Evolutionary conservation across 176 grass and related monocot species (phyloP), one percentile per base, ranked within the genome.

Genomic region (Themeda triandra): DNA sequence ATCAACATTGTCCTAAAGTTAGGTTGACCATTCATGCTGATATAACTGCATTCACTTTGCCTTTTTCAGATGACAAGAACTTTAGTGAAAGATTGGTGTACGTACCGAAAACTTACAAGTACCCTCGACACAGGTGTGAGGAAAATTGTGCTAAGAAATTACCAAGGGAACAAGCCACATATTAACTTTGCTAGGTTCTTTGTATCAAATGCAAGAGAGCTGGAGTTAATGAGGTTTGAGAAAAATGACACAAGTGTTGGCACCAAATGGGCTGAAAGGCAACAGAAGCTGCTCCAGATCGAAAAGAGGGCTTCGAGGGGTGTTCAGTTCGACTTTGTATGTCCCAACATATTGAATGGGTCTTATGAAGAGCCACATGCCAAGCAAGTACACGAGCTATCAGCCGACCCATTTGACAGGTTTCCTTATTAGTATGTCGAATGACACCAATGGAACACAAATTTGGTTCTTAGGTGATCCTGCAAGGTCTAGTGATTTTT

Each of bases 311-410:
- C n/a, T 71, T 44, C 69, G 0, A 71, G 23, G 23, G 5, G 2
- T 41, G 5, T 39, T 3, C 23, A 3, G 5, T 25, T 71, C 14
- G 23, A 71, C 23, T 44, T 44, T 27, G 10, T 70, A 13, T 24
- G 1, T 6, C 10, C 5, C 8, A 13, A 2, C n/a, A 7, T 13
- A 2, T 13, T 0, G n/a, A 25, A 0, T 24, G 10, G 10, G 8
- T 3, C 31, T 41, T 6, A 0, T 44, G 1, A 10, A 3, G 9
- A 2, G 2, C 5, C 1, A 2, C 0, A 2, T 44, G 11, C 23
- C 5, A n/a, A 71, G 13, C 11, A 42, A 6, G 39, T 24, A 23
- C 69, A 71, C 23, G 69, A 71, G 27, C 23, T 71, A n/a, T 71
- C 69, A 45, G 23, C 39, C 4, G 37, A 71, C 69, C n/a, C 39